Evolutionary conservation across 179 eudicot genomes (phyloP), one percentile per base, ranked within the genome.

Genomic region (Actinidia chinensis): DNA sequence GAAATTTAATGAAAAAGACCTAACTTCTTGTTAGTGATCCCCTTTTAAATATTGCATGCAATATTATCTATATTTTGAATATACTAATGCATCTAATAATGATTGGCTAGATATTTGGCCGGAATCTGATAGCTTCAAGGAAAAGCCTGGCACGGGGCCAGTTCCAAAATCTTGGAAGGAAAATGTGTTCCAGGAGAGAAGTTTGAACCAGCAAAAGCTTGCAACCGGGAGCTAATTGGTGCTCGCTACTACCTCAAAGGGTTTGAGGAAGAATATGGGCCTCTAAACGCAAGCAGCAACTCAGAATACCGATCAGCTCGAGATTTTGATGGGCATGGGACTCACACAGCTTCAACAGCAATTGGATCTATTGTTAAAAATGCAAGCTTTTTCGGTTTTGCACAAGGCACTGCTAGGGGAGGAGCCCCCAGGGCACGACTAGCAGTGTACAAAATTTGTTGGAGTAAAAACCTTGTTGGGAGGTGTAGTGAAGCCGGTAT

Each of bases 381-480:
- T 47, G 86, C 85, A 8, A 79, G 77, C 64, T 77, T 82, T 15
- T 36, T 80, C 0, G 91, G 86, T 42, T 68, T 86, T 23, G 91
- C 76, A 0, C 75, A 68, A 11, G 91, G 91, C 65, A 73, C 55
- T 0, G 89, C 88, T 7, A 82, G 89, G 28, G 91, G 91, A 1
- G 91, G 91, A 47, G 87, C 89, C 59, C 89, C 91, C 22, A 86
- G 82, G 71, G 89, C 91, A 15, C 56, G 88, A 40, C 78, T 88
- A 10, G 91, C 89, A 0, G 89, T 86, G 81, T 88, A 88, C 82
- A 88, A 88, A 65, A 72, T 78, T 1, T 86, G 89, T 75, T 88
- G 91, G 91, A 77, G 71, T 52, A n/a, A 5, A 43, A 11, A 78
- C 20, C 58, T 25, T 43, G 71, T 36, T 1, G 86, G 83, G 18